Evolutionary conservation across 345 rosid species (phyloP).

Genomic region (Sonneratia caseolaris): DNA sequence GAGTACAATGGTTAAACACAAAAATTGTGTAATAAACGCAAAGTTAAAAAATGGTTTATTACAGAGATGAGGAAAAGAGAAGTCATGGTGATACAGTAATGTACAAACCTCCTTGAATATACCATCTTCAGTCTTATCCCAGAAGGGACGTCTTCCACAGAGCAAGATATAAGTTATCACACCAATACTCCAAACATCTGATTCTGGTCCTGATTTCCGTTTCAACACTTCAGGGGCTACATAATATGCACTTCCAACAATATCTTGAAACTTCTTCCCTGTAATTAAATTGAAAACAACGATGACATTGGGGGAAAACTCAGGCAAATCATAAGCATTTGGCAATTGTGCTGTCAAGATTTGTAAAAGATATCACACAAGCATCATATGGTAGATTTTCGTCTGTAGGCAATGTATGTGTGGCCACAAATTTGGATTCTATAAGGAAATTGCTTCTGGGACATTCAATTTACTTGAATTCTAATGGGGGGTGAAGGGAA

Average conservation of each 20-base stretch:
- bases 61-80: neutral
- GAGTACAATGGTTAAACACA: neutral
- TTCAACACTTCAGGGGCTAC: slow-evolving; percentile 50
- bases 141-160: slow-evolving; percentile 47
- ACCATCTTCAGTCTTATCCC: slow-evolving; percentile 56
- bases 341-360: neutral
- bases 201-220: slow-evolving; percentile 46
- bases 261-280: slow-evolving; percentile 48
- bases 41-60: neutral
- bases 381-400: too few relatives aligned
- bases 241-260: slow-evolving; percentile 60
- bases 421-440: too few relatives aligned
- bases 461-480: too few relatives aligned
- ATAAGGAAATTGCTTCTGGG: too few relatives aligned
- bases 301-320: neutral
- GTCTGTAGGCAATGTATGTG: too few relatives aligned
- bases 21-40: neutral
- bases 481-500: too few relatives aligned
- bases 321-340: neutral
- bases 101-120: slow-evolving; percentile 42
- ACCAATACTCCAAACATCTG: slow-evolving; percentile 54
- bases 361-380: neutral
- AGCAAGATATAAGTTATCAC: slow-evolving; percentile 45
- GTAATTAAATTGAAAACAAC: slow-evolving; percentile 10
- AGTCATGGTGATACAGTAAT: neutral